Evolutionary conservation across 2,329 filamentous ascomycete genomes (phyloP).

Genomic region (Aureobasidium musti): DNA sequence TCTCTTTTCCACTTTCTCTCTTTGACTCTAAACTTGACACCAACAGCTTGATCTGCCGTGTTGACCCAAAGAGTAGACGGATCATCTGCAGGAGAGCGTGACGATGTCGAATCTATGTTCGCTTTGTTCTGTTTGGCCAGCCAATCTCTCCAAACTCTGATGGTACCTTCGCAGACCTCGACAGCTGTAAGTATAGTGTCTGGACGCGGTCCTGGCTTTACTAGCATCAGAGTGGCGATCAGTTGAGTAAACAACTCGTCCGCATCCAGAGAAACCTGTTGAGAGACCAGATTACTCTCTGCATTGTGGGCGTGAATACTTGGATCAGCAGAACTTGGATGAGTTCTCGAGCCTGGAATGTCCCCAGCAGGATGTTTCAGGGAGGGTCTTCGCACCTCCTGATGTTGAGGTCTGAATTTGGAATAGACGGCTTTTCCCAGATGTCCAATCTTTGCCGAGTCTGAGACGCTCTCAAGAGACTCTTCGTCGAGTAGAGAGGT

Average conservation of each 20-base stretch:
- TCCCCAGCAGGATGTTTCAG: constrained; percentile 51
- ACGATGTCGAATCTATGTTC: constrained; percentile 26
- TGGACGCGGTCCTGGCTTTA: constrained; percentile 62
- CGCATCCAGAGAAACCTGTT: constrained; percentile 56
- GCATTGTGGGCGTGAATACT: constrained; percentile 26
- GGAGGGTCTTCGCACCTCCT: constrained; percentile 51
- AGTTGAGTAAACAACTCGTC: constrained; percentile 75
- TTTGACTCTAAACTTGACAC: constrained; percentile 66
- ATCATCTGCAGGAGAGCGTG: constrained; percentile 36
- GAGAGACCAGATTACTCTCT: constrained; percentile 47
- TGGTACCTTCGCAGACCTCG: constrained; percentile 66
- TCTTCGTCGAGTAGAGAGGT: constrained; percentile 60
- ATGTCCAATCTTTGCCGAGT: constrained; percentile 51
- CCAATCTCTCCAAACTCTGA: constrained; percentile 74
- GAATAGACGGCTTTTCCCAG: constrained; percentile 63
- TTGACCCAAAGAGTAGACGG: constrained; percentile 68
- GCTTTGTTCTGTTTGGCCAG: constrained; percentile 51
- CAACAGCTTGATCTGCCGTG: constrained; percentile 59
- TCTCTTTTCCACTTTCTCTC: constrained; percentile 52
- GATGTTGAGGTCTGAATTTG: constrained; percentile 65
- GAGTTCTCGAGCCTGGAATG: constrained; percentile 50
- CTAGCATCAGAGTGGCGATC: constrained; percentile 66
- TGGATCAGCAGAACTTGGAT: constrained; percentile 33
- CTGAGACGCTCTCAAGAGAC: constrained; percentile 38
- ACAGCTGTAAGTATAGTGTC: constrained; percentile 66